Base-by-base conservation (phyloP, 192 early-diverging fungal species). In the Phycomyces nitens region DNA sequence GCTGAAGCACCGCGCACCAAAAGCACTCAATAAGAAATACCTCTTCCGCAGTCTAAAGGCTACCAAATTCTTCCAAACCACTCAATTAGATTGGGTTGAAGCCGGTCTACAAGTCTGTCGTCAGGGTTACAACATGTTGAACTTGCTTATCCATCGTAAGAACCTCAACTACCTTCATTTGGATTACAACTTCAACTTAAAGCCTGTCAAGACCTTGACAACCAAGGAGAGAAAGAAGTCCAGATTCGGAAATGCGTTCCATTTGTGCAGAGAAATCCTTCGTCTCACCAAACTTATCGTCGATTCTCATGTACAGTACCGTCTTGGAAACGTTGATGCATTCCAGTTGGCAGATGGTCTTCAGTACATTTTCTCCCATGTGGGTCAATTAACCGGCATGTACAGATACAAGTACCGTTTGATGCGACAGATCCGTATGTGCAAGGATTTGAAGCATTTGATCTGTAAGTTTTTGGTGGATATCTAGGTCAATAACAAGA, bases 141-240 rank as follows among this genome's bases (percentile, higher is more conserved):
- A 98, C 69, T 82, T 99, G 20, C 80, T 99, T 56, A 99, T 99
- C 69, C 94, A 99, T 80, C 89, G 97, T 53, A 98, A 98, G 79
- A 95, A 96, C 68, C 78, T 99, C 57, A 97, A 97, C 77, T 99
- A 97, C 71, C 81, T 99, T 64, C 97, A 99, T 66, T 80, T 99
- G 66, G 97, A 99, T 82, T 98, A 95, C 80, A 99, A 99, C 82
- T 99, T 99, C 72, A 98, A 97, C 74, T 83, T 99, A 44, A 99
- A 99, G 74, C 97, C 97, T 5, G 91, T 98, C 68, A 96, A 96
- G 79, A 99, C 97, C 29, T 83, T 99, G 44, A 99, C 97, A 5
- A 99, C 97, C 11, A 99, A 99, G 80, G 97, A 99, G 75, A 86
- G 97, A 62, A 99, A 99, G 71, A 99, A 97, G 81, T 95, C 93